Conservation (phyloP, 768 basidiomycete genomes). For the Lactarius hatsudake region DNA sequence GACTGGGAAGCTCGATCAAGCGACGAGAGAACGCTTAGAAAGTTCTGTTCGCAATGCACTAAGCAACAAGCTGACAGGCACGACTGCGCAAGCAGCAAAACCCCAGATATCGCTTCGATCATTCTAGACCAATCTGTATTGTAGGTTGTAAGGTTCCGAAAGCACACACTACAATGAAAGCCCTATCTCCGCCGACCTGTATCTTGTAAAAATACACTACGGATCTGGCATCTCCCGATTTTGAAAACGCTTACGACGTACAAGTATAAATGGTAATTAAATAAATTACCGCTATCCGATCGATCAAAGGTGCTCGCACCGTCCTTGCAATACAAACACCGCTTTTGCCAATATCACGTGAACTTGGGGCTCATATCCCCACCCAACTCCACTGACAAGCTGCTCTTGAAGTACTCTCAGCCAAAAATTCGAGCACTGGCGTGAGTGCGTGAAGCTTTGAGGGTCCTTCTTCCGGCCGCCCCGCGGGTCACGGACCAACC, state of each 20-base stretch:
- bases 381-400: not conserved
- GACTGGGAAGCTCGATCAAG: constrained; percentile 22
- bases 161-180: constrained; percentile 6
- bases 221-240: not conserved
- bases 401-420: not conserved
- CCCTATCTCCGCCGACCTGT: not conserved
- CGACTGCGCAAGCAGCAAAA: constrained; percentile 13
- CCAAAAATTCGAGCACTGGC: not conserved
- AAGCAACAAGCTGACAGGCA: constrained; percentile 12
- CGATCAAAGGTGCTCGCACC: not conserved
- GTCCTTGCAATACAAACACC: no score
- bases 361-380: not conserved
- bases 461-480: not conserved
- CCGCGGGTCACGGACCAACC: constrained; percentile 12
- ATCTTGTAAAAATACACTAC: not conserved
- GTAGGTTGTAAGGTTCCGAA: constrained; percentile 1
- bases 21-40: constrained; percentile 24
- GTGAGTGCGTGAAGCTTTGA: not conserved
- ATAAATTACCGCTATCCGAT: not conserved
- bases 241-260: not conserved
- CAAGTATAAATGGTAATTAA: not conserved
- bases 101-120: constrained; percentile 29
- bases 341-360: not conserved
- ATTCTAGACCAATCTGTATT: constrained; percentile 15
- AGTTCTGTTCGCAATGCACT: constrained; percentile 23